Evolutionary conservation across 768 basidiomycete genomes (phyloP).

Genomic region (Serendipita vermifera): DNA sequence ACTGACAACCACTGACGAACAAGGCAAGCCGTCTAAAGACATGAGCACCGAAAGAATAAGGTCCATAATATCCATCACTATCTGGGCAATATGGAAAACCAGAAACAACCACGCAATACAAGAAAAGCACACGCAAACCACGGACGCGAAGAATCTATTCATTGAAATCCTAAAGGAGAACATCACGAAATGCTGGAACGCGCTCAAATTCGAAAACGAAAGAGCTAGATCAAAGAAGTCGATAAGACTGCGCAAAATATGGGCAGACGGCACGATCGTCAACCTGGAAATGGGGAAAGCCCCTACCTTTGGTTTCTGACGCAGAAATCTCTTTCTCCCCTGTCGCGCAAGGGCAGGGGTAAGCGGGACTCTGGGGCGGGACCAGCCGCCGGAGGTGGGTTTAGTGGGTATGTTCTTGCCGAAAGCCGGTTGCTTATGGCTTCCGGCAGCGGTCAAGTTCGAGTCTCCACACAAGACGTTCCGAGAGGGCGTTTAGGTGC

Average conservation of each 20-base stretch:
- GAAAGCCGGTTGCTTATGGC: too few species aligned
- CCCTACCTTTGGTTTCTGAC: too few species aligned
- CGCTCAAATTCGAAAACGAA: neutral
- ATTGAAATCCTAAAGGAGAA: neutral
- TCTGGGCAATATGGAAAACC: slow-evolving; percentile 1
- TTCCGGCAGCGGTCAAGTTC: too few species aligned
- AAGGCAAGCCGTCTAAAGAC: too few species aligned
- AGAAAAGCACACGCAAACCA: neutral
- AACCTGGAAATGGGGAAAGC: neutral
- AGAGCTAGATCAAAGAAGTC: neutral
- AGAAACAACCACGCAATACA: neutral
- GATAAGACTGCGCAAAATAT: neutral
- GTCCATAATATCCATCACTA: neutral
- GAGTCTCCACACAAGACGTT: too few species aligned
- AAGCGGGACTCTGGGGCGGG: neutral
- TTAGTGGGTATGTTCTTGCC: slow-evolving; percentile 7
- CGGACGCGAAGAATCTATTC: neutral
- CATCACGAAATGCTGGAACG: neutral
- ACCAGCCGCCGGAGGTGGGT: neutral
- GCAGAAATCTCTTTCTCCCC: too few species aligned
- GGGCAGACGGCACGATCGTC: neutral
- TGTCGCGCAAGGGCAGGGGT: too few species aligned
- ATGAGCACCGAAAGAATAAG: neutral
- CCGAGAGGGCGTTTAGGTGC: too few species aligned
- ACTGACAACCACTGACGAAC: neutral